Evolutionary conservation across 352 stramenopile genomes (phyloP), one percentile per base, ranked within the genome.

Genomic region (Phytopythium vexans): DNA sequence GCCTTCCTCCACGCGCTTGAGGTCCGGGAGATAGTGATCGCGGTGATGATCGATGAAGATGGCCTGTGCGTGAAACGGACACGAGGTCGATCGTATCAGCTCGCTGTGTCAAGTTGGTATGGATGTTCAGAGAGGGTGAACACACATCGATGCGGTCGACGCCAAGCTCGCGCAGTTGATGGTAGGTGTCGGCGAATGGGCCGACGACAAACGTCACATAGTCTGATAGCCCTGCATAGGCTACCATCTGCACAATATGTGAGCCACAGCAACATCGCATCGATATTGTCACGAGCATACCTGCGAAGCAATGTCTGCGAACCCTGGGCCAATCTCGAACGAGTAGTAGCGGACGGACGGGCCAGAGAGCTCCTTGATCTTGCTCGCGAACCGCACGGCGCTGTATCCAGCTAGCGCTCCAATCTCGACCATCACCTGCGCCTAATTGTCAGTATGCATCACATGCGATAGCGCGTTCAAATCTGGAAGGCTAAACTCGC

Each of bases 11-110:
- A 74, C 66, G 41, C 65, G 56, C 31, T 66, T 43, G 7, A 69
- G 42, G 43, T 77, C 68, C 3, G 38, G 63, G 40, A 69, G 67
- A 58, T 77, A 77, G 12, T 43, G 39, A 12, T 57, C 58, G 34
- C 66, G 70, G 37, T 66, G 58, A 43, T 77, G 68, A 12, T 77
- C 68, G n/a, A 77, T 62, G 52, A 74, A 77, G 56, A 72, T 64
- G 37, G 65, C 55, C 67, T 75, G 33, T 31, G 41, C n/a, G 41
- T 27, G 12, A 16, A 50, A 12, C 33, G 37, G n/a, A 41, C 33
- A 21, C 57, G 31, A 8, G 10, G 9, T 1, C 12, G 31, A 6
- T 34, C 3, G 9, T 10, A 44, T 12, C 5, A 5, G n/a, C 34
- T 39, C 38, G 27, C 43, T 15, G 11, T 8, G 15, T 10, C 6